These are phyloP conservation scores for Psidium guajava DNA, from an alignment of 345 rosid genomes.

Conservation along the genomic window DNA sequence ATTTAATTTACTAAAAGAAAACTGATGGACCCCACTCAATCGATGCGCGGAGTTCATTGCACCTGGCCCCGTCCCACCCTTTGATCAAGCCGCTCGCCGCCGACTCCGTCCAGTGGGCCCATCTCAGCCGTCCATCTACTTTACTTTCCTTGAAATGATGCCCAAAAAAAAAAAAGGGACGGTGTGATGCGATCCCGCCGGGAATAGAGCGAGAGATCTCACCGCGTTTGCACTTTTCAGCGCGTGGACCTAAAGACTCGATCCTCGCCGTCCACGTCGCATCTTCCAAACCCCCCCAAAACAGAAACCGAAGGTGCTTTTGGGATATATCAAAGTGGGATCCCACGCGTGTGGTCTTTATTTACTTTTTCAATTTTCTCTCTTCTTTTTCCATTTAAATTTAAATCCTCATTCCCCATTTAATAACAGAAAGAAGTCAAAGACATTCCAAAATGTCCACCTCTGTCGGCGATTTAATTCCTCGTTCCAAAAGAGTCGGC, in stretches of 20 bases:
- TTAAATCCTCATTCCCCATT: background rate
- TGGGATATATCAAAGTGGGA: background rate
- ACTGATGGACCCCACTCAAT: background rate
- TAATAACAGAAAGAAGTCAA: background rate
- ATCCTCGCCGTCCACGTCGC: background rate
- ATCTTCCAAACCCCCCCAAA: no score
- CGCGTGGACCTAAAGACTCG: background rate
- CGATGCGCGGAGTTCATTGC: background rate
- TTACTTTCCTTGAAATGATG: background rate
- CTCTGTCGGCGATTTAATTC: background rate
- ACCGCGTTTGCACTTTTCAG: background rate
- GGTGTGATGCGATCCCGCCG: background rate
- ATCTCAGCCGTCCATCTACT: background rate
- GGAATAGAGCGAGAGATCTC: rapidly evolving
- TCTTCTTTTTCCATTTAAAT: background rate
- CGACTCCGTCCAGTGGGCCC: background rate
- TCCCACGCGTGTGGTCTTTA: rapidly evolving
- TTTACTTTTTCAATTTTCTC: background rate
- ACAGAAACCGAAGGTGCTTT: background rate
- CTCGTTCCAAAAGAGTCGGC: background rate
- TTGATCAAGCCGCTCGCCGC: background rate
- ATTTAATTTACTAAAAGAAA: background rate
- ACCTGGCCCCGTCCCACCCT: background rate
- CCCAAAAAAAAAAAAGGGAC: background rate
- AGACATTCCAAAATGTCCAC: background rate